Base-by-base conservation (phyloP, 148 eudicot genomes). In the Agrostemma githago region DNA sequence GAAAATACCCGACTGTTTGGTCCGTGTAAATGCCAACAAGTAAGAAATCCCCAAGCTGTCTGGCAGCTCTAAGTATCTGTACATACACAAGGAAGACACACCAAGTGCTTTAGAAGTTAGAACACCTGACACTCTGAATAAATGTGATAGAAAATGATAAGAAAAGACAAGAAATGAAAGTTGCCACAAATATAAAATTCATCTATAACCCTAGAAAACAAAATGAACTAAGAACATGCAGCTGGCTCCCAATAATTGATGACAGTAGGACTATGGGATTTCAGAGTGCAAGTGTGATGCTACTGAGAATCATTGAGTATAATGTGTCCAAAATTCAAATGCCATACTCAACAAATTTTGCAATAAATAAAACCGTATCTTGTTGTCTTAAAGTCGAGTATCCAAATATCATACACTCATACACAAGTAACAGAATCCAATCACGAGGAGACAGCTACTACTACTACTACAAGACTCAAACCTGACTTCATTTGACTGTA, bases 21-120 rank as follows among this genome's bases (percentile, higher is more conserved):
- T 94, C 98, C 12, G 84, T 34, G 77, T 94, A 89, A 62, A 94
- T 79, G 43, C 98, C 98, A 81, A 94, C 98, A 68, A 92, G 92
- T 64, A 94, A 89, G 83, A 94, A 91, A 82, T 94, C 98, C 63
- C 98, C 97, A 80, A 83, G 97, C 77, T 89, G 90, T 76, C 90
- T 82, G 14, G 98, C 97, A 74, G 79, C 83, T 85, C 90, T 89
- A 54, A 92, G 97, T 76, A 90, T 82, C 98, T 94, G 87, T 64
- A 72, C 14, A 77, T 12, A 61, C n/a, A 82, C 15, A 51, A 76
- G 64, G 37, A 66, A 51, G 70, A 38, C 62, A 62, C n/a, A 66
- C 34, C 41, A n/a, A 67, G 83, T 21, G 54, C 56, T 61, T 62
- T 63, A 40, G 71, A 66, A 39, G 51, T 62, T 63, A 26, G 71